These are phyloP conservation scores for Symmetrospora coprosmae DNA, from an alignment of 768 basidiomycete species.

Conservation along the genomic window DNA sequence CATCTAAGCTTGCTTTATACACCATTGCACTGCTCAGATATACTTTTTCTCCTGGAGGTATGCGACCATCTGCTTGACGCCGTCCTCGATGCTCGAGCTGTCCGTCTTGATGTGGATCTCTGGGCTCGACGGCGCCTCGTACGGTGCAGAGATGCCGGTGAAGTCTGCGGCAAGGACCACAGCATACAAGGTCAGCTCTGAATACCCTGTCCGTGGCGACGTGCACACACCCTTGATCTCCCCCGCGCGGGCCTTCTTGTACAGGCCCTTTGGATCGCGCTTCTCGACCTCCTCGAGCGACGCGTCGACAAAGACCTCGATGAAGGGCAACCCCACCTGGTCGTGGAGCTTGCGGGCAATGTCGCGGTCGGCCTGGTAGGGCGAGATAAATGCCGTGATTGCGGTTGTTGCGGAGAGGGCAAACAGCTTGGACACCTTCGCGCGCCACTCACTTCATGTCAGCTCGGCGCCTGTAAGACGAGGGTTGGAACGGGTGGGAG, in stretches of 20 bases:
- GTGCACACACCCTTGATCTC: conserved; percentile 67
- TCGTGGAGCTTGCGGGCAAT: conserved; percentile 70
- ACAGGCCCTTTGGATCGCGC: conserved; percentile 92
- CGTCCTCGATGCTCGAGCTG: conserved; percentile 58
- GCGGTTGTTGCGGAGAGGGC: conserved; percentile 71
- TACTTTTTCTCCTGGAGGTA: conserved; percentile 53
- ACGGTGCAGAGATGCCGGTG: conserved; percentile 93
- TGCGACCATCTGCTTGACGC: conserved; percentile 60
- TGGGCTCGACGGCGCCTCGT: conserved; percentile 69
- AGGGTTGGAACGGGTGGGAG: conserved; percentile 23
- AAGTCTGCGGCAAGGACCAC: conserved; percentile 65
- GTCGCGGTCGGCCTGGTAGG: conserved; percentile 75
- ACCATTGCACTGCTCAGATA: no score
- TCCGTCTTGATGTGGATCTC: conserved; percentile 88
- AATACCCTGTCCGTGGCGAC: background rate
- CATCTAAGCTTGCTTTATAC: no score
- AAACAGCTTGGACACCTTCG: conserved; percentile 86
- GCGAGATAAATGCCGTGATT: conserved; percentile 95
- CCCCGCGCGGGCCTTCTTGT: conserved; percentile 87
- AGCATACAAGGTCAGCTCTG: no score
- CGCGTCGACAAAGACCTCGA: conserved; percentile 92
- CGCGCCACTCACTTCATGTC: background rate
- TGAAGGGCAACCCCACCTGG: conserved; percentile 56
- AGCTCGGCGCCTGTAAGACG: background rate
- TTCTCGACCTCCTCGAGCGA: conserved; percentile 73